These are phyloP conservation scores for Aspergillus udagawae DNA, from an alignment of 2,329 filamentous ascomycete genomes.

Conservation along the genomic window DNA sequence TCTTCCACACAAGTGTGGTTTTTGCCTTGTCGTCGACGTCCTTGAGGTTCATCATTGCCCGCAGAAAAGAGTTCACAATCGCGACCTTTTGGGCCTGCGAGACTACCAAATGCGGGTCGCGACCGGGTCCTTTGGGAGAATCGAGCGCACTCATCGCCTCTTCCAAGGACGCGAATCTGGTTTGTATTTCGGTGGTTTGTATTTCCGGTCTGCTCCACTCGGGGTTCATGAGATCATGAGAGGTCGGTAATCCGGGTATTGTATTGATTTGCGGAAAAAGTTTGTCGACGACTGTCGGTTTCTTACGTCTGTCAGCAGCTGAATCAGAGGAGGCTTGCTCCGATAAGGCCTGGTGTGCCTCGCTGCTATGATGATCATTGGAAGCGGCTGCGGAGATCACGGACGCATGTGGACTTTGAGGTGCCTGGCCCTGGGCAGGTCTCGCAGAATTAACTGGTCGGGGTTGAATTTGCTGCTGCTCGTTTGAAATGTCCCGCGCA, in stretches of 20 bases:
- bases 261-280: background rate
- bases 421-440: too few species aligned
- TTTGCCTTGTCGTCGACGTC: constrained; percentile 26
- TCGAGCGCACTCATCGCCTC: constrained; percentile 13
- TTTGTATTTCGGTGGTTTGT: constrained; percentile 2
- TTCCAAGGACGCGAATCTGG: constrained; percentile 15
- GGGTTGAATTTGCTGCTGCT: background rate
- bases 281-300: background rate
- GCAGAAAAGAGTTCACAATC: constrained; percentile 27
- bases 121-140: background rate
- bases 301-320: background rate
- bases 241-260: background rate
- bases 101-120: constrained; percentile 25
- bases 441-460: too few species aligned
- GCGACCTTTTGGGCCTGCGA: constrained; percentile 16
- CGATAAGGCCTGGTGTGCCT: background rate
- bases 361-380: too few species aligned
- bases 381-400: too few species aligned
- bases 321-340: background rate
- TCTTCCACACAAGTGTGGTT: constrained; percentile 25
- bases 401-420: too few species aligned
- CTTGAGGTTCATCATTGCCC: constrained; percentile 29
- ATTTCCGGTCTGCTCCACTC: constrained; percentile 1
- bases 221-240: constrained; percentile 9
- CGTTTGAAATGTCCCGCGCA: background rate